A percentile compares a stretch with the other conserved stretches of the same genome.
These are phyloP conservation scores for Fusarium buxicola DNA, from an alignment of 2,329 filamentous ascomycete genomes.

Conservation along the genomic window DNA sequence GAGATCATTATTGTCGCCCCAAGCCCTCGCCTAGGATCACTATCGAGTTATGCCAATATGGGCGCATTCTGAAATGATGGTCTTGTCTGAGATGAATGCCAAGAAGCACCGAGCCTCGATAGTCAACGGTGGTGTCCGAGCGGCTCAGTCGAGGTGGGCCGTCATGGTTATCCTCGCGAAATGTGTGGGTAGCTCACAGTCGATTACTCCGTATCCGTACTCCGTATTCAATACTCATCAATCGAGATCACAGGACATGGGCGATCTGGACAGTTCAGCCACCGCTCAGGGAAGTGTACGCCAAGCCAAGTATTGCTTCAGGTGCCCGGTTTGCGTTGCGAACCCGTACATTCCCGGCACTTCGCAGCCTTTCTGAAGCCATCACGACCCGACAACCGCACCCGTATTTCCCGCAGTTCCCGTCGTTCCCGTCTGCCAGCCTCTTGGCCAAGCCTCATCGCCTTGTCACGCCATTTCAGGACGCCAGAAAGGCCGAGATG, in stretches of 20 bases:
- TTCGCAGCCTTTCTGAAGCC: constrained; percentile 18
- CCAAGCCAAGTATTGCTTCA: constrained; percentile 11
- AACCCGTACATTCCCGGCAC: constrained; percentile 15
- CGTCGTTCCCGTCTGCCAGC: constrained; percentile 36
- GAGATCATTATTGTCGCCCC: constrained; percentile 20
- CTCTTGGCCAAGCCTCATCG: constrained; percentile 25
- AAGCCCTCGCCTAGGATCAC: constrained; percentile 8
- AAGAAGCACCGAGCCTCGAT: constrained; percentile 27
- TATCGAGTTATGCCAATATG: constrained; percentile 10
- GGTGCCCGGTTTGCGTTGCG: not conserved
- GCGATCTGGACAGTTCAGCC: constrained; percentile 9
- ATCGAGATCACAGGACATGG: constrained; percentile 2
- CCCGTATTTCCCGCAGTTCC: constrained; percentile 39
- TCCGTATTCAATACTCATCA: constrained; percentile 4
- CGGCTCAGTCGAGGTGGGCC: constrained; percentile 21
- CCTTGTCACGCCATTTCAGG: constrained; percentile 31
- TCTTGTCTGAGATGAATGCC: constrained; percentile 24
- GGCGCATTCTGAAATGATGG: constrained; percentile 14
- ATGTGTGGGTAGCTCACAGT: not conserved
- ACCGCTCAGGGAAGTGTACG: not conserved
- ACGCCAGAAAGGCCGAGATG: constrained; percentile 23
- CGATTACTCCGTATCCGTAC: not conserved
- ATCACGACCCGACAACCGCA: constrained; percentile 34
- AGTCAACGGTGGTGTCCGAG: constrained; percentile 30
- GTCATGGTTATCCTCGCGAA: constrained; percentile 8